A percentile compares a stretch with the other conserved stretches of the same genome.
Conservation (phyloP, 1,139 yeast species). For the Sugiyamaella grinbergsii region DNA sequence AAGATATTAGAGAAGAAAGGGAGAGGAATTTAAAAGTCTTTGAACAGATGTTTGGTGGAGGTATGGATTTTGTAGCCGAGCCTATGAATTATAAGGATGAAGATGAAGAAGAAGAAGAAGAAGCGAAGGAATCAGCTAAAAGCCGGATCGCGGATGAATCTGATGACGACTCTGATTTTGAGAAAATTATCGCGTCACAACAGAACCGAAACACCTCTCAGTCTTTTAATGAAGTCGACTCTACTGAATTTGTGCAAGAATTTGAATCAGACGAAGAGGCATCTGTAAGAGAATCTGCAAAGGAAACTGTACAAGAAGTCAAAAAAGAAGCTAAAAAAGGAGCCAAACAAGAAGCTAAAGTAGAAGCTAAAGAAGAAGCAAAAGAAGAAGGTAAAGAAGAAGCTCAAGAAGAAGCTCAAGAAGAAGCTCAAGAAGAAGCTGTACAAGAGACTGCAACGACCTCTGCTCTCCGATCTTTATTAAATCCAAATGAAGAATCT, state of each 20-base stretch:
- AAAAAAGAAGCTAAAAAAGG: no score
- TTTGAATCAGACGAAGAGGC: slow-evolving; percentile 25
- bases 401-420: neutral
- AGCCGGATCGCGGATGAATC: slow-evolving; percentile 16
- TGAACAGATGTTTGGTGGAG: slow-evolving; percentile 34
- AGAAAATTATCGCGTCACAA: slow-evolving; percentile 3
- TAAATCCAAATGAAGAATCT: slow-evolving; percentile 52
- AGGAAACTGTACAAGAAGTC: no score
- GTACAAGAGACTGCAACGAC: slow-evolving; percentile 11
- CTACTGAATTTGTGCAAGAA: neutral
- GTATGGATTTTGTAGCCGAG: slow-evolving; percentile 44
- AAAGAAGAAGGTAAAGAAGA: slow-evolving; percentile 21
- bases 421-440: neutral
- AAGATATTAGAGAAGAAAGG: slow-evolving; percentile 32
- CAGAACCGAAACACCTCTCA: neutral
- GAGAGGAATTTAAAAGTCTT: slow-evolving; percentile 33
- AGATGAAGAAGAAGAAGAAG: slow-evolving; percentile 33
- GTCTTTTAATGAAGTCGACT: neutral
- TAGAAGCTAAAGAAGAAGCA: neutral
- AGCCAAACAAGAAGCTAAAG: neutral
- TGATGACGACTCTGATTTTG: slow-evolving; percentile 8
- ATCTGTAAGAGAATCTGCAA: neutral
- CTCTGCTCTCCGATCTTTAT: slow-evolving; percentile 57
- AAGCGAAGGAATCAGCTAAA: slow-evolving; percentile 22
- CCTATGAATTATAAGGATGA: slow-evolving; percentile 50